Base-by-base conservation (phyloP, 2,329 filamentous ascomycete genomes). In the Trichoderma koningii region DNA sequence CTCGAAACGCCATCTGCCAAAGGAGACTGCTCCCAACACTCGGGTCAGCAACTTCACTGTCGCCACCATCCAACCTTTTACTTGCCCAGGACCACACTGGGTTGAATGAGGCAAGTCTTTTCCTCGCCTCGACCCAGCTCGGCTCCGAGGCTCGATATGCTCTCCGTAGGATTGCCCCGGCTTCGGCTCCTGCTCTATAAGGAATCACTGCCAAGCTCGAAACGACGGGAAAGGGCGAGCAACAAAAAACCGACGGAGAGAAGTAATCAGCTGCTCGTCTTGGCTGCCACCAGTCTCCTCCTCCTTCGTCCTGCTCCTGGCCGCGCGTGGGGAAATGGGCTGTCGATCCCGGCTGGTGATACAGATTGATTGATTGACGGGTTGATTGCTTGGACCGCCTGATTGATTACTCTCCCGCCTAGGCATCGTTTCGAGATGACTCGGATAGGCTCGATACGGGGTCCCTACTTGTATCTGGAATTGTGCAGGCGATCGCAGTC, bases 111-210 rank as follows among this genome's bases (percentile, higher is more conserved):
- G 15, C 48, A 34, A 34, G 17, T 14, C n/a, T 14, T 26, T 30
- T 34, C 10, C 21, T n/a, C 34, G 3, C 50, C 34, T 28, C 50
- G 44, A 30, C 15, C 28, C 56, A 21, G 38, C 45, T 47, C 30
- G 44, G 56, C 30, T 41, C 50, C 56, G 42, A 17, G 30, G 14
- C 19, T 30, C 50, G 50, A 41, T 10, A 38, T 38, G 34, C 34
- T 38, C 42, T 57, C 41, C 51, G 23, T 34, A 47, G 55, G 48
- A 52, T 52, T 45, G 12, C n/a, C 30, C 26, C 28, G 14, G 19
- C 51, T 50, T 30, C 55, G 15, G 28, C 55, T 48, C 55, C 55
- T 48, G 44, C 55, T 59, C 56, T n/a, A 60, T 60, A n/a, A 30
- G 56, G 56, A 30, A 59, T 41, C 55, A 45, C 42, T 26, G 21